phyloP scores from a whole-genome alignment of 169 alveolate species.

The Plasmodium cynomolgi region DNA sequence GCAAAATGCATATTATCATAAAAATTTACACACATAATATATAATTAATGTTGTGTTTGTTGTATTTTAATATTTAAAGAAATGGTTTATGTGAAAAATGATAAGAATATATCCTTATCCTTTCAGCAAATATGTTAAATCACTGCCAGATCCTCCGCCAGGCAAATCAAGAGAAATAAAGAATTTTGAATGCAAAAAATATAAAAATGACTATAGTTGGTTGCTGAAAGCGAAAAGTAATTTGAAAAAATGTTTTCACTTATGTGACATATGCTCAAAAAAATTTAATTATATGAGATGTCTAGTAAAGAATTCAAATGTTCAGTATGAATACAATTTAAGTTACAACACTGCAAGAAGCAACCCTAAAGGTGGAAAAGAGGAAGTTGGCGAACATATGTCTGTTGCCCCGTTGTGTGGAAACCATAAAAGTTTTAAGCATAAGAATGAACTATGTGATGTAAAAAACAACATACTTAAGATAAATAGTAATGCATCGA shows the following conservation, averaged over 20 bases:
- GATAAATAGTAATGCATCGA: slow-evolving; percentile 35
- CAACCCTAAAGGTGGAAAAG: not conserved
- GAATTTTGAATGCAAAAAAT: slow-evolving; percentile 51
- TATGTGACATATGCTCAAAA: slow-evolving; percentile 31
- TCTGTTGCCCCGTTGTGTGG: slow-evolving; percentile 8
- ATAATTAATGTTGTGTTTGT: slow-evolving; percentile 32
- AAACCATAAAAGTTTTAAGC: slow-evolving; percentile 13
- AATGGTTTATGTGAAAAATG: slow-evolving; percentile 41
- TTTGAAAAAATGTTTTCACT: slow-evolving; percentile 60
- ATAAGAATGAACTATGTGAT: slow-evolving; percentile 3
- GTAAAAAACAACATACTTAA: slow-evolving; percentile 48
- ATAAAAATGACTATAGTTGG: slow-evolving; percentile 62
- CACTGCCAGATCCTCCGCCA: slow-evolving; percentile 75
- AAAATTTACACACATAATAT: slow-evolving; percentile 2
- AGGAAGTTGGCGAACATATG: not conserved
- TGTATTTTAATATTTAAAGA: slow-evolving; percentile 44
- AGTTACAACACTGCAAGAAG: slow-evolving; percentile 1
- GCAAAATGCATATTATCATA: not conserved
- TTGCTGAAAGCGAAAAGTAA: slow-evolving; percentile 52
- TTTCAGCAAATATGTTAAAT: slow-evolving; percentile 64
- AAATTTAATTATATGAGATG: slow-evolving; percentile 63
- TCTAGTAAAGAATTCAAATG: slow-evolving; percentile 56
- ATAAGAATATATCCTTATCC: slow-evolving; percentile 73
- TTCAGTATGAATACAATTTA: slow-evolving; percentile 49
- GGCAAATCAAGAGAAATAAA: slow-evolving; percentile 58